phyloP scores from a whole-genome alignment of 305 asterid species.

The Solanum hybrid region DNA sequence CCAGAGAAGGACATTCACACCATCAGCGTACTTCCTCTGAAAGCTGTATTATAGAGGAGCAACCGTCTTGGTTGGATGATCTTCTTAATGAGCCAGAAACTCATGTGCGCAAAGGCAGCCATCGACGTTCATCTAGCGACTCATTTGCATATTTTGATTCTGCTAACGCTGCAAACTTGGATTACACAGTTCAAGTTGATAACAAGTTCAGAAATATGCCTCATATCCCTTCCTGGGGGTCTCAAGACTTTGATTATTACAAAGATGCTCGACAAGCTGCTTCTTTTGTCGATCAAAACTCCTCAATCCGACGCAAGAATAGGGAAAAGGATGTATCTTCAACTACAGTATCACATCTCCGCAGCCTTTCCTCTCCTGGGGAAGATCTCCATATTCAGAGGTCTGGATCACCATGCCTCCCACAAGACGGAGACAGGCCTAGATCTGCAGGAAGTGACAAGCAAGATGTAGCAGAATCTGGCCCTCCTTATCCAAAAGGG shows the following conservation, averaged over 20 bases:
- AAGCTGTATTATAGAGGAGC: constrained; percentile 61
- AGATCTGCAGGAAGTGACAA: no score
- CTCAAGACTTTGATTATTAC: background rate
- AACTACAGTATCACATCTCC: no score
- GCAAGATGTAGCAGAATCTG: no score
- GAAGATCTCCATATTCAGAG: no score
- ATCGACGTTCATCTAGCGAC: constrained; percentile 89
- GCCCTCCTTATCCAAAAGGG: no score
- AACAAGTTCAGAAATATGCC: constrained; percentile 33
- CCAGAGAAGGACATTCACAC: constrained; percentile 44
- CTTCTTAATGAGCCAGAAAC: constrained; percentile 88
- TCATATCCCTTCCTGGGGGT: constrained; percentile 59
- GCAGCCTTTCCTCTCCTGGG: no score
- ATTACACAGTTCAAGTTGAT: constrained; percentile 51
- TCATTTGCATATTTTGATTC: constrained; percentile 58
- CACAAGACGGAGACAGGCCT: no score
- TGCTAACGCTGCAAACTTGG: constrained; percentile 34
- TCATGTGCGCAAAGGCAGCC: constrained; percentile 60
- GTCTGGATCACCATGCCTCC: no score
- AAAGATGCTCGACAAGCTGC: no score
- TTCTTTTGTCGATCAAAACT: no score
- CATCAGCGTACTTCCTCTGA: constrained; percentile 82
- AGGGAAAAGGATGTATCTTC: no score
- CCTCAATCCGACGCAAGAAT: no score
- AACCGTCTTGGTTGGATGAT: constrained; percentile 90